Conservation (phyloP, 2,329 filamentous ascomycete genomes). For the Colletotrichum acutatum region DNA sequence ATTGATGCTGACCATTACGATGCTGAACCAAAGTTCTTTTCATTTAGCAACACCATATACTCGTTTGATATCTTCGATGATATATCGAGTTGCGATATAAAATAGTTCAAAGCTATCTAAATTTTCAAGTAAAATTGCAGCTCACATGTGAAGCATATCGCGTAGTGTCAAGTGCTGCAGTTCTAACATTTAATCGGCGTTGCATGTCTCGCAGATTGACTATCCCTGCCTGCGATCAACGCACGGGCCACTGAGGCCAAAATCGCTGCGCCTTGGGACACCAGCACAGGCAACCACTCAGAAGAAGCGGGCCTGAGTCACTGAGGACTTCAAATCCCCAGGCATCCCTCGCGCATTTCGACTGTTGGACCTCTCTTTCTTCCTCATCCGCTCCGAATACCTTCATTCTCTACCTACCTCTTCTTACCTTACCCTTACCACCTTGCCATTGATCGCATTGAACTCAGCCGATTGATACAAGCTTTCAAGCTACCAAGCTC, state of each 20-base stretch:
- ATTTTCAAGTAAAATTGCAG: neutral
- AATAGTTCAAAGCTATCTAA: rapidly evolving
- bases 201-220: neutral
- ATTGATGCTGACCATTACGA: neutral
- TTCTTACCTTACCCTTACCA: neutral
- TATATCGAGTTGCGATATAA: no score
- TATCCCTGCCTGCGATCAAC: neutral
- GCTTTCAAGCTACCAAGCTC: neutral
- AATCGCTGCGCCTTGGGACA: constrained; percentile 29
- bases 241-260: constrained; percentile 37
- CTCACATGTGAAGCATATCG: neutral
- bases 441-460: neutral
- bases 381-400: constrained; percentile 31
- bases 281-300: constrained; percentile 22
- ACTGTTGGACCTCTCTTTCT: neutral
- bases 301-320: constrained; percentile 17
- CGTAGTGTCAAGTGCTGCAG: neutral
- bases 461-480: constrained; percentile 1
- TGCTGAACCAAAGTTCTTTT: neutral
- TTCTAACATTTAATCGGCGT: constrained; percentile 22
- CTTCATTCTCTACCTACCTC: constrained; percentile 5
- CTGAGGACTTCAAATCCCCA: constrained; percentile 33
- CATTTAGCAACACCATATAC: neutral
- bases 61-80: rapidly evolving
- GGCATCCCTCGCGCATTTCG: constrained; percentile 31